These are phyloP conservation scores for Apiospora sp. DNA, from an alignment of 2,329 filamentous ascomycete species.

Conservation along the genomic window DNA sequence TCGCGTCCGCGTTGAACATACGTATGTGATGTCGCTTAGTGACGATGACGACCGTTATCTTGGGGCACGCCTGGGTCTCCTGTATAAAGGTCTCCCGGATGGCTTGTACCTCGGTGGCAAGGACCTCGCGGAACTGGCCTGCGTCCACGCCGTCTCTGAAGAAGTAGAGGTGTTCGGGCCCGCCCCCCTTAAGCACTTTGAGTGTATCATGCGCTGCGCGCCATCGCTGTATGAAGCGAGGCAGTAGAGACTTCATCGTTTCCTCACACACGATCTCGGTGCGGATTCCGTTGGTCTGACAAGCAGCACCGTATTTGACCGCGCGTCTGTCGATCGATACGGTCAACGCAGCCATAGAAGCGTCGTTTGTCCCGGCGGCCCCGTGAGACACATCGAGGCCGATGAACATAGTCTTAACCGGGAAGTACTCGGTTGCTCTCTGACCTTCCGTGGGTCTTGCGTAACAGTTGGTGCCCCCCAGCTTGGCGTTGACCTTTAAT, in stretches of 20 bases:
- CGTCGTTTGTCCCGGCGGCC: constrained; percentile 68
- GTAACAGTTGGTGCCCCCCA: constrained; percentile 79
- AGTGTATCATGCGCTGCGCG: constrained; percentile 39
- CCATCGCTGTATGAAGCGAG: constrained; percentile 72
- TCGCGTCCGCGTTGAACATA: constrained; percentile 71
- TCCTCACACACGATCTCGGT: constrained; percentile 77
- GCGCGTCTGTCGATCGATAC: constrained; percentile 77
- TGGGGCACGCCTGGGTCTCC: constrained; percentile 57
- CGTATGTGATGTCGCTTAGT: constrained; percentile 95
- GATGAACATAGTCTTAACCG: constrained; percentile 77
- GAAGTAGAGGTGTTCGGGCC: constrained; percentile 82
- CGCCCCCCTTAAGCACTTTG: constrained; percentile 54
- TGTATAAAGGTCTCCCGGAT: constrained; percentile 69
- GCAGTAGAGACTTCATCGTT: constrained; percentile 73
- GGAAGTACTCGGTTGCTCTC: constrained; percentile 48
- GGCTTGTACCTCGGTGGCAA: constrained; percentile 76
- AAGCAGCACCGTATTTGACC: constrained; percentile 77
- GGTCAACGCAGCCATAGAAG: constrained; percentile 88
- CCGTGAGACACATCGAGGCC: constrained; percentile 92
- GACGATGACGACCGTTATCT: constrained; percentile 83
- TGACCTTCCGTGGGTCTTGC: constrained; percentile 37
- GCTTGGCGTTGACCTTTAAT: constrained; percentile 97
- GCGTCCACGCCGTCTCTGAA: constrained; percentile 93
- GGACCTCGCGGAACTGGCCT: constrained; percentile 81
- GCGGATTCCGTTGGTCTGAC: constrained; percentile 83